phyloP scores from a whole-genome alignment of 805 yeast genomes.

The Metschnikowia gruessii region DNA sequence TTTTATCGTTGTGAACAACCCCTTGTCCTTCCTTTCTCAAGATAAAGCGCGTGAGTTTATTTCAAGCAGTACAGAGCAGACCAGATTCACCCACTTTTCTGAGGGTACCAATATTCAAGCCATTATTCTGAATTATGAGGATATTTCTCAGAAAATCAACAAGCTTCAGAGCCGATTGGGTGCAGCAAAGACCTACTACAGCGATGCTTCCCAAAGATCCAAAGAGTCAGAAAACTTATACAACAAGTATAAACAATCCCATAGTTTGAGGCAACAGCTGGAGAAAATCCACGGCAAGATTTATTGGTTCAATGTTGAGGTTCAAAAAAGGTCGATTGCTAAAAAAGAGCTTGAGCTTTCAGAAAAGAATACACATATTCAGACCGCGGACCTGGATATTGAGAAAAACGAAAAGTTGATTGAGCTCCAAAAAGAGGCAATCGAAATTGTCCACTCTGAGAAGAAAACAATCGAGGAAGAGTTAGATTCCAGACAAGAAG shows the following conservation, averaged over 20 bases:
- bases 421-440: neutral
- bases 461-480: neutral
- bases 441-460: neutral
- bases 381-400: conserved; percentile 22
- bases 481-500: neutral
- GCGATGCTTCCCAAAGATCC: conserved; percentile 27
- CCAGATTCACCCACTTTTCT: conserved; percentile 75
- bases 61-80: conserved; percentile 68
- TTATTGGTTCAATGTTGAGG: conserved; percentile 40
- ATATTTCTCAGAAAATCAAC: conserved; percentile 28
- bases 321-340: conserved; percentile 27
- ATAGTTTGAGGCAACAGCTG: conserved; percentile 31
- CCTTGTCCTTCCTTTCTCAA: conserved; percentile 89
- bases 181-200: conserved; percentile 25
- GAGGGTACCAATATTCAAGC: conserved; percentile 73
- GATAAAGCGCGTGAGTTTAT: conserved; percentile 90
- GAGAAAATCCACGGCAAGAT: conserved; percentile 40
- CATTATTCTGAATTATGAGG: conserved; percentile 51
- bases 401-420: conserved; percentile 11
- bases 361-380: conserved; percentile 13
- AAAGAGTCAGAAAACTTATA: conserved; percentile 30
- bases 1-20: conserved; percentile 80
- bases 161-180: conserved; percentile 28
- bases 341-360: conserved; percentile 19
- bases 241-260: conserved; percentile 35